These are phyloP conservation scores for Hypoxylon sp. DNA, from an alignment of 2,329 filamentous ascomycete species.

Conservation along the genomic window DNA sequence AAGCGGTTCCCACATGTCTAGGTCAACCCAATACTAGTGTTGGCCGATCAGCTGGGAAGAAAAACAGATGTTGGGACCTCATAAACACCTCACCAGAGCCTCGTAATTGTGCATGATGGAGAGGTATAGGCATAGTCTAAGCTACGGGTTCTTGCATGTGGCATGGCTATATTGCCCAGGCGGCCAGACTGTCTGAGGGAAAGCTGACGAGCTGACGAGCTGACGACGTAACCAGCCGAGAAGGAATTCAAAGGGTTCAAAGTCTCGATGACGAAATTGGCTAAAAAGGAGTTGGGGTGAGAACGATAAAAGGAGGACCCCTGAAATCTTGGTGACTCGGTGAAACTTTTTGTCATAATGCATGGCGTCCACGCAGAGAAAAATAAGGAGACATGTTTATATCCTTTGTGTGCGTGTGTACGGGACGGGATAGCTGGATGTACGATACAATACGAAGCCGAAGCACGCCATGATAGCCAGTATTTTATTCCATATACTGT, in stretches of 20 bases:
- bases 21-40: conserved; percentile 7
- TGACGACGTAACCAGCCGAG: conserved; percentile 16
- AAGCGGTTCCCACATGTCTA: conserved; percentile 25
- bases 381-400: conserved; percentile 7
- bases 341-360: conserved; percentile 28
- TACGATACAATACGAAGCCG: too few species aligned
- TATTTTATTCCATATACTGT: conserved; percentile 18
- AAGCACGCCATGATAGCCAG: conserved; percentile 3
- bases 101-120: conserved; percentile 1
- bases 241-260: conserved; percentile 26
- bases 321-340: conserved; percentile 29
- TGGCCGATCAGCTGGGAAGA: conserved; percentile 8
- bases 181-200: too few species aligned
- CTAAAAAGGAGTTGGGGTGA: conserved; percentile 16
- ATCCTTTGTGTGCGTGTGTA: too few species aligned
- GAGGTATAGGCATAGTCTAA: too few species aligned
- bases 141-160: not conserved
- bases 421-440: conserved; percentile 8
- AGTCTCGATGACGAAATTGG: conserved; percentile 35
- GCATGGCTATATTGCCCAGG: conserved; percentile 2
- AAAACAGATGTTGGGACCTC: conserved; percentile 1
- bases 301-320: conserved; percentile 23
- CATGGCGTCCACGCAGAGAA: not conserved
- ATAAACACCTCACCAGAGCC: conserved; percentile 10
- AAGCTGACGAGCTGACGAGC: too few species aligned